Percentiles rank a stretch among this genome's conserved stretches.
phyloP scores from a whole-genome alignment of 1,284 basidiomycete species.

The Caloboletus inedulis region DNA sequence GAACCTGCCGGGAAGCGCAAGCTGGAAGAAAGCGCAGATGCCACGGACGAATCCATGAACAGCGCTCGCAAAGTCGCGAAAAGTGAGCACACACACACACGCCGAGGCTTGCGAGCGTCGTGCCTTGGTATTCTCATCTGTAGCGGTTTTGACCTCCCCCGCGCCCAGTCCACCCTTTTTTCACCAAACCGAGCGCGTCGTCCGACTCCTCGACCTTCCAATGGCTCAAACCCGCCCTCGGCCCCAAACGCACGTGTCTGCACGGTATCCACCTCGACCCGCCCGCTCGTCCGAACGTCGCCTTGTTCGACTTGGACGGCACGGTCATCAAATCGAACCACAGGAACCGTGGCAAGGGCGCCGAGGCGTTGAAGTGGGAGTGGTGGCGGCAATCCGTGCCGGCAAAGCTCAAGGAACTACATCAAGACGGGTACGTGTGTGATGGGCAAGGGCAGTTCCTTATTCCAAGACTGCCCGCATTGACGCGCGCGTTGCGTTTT shows the following conservation, averaged over 20 bases:
- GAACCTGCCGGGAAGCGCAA: slow-evolving; percentile 21
- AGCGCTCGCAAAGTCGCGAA: slow-evolving; percentile 24
- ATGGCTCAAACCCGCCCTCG: slow-evolving; percentile 57
- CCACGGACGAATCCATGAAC: slow-evolving; percentile 17
- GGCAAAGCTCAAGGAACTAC: slow-evolving; percentile 56
- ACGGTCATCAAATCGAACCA: slow-evolving; percentile 72
- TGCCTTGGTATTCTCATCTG: background rate
- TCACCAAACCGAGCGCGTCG: slow-evolving; percentile 26
- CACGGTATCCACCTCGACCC: slow-evolving; percentile 60
- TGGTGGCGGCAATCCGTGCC: slow-evolving; percentile 79
- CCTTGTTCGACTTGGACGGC: slow-evolving; percentile 86
- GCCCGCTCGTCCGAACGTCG: slow-evolving; percentile 51
- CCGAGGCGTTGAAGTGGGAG: slow-evolving; percentile 53
- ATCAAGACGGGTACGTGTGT: slow-evolving; percentile 54
- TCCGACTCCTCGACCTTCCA: slow-evolving; percentile 38
- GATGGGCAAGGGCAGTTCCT: background rate
- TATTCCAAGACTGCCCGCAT: background rate
- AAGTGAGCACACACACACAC: slow-evolving; percentile 18
- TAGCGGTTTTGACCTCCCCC: background rate
- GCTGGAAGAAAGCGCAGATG: slow-evolving; percentile 17
- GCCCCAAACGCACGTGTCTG: slow-evolving; percentile 56
- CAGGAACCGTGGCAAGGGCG: slow-evolving; percentile 41
- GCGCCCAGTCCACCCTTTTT: slow-evolving; percentile 40
- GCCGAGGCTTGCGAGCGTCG: background rate
- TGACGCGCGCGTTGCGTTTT: background rate